Percentiles rank a stretch among this genome's conserved stretches.
These are phyloP conservation scores for Leucaena leucocephala DNA, from an alignment of 306 rosid genomes.

Conservation along the genomic window DNA sequence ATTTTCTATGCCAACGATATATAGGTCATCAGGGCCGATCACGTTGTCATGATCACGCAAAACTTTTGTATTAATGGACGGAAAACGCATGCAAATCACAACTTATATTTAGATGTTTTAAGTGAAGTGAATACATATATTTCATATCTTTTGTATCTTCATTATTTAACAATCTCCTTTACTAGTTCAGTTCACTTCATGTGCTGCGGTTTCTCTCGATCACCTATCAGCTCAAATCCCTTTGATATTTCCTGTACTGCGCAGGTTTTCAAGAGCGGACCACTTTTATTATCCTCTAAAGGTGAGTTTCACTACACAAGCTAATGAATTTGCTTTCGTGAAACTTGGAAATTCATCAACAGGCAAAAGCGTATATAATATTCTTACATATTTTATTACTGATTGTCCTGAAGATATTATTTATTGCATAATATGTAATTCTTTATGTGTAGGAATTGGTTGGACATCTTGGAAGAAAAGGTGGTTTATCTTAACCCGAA, in stretches of 20 bases:
- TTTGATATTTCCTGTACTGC: conserved; percentile 41
- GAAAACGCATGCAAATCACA: neutral
- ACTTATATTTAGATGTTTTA: neutral
- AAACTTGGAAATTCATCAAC: conserved; percentile 12
- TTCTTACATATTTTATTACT: conserved; percentile 7
- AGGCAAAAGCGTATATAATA: conserved; percentile 15
- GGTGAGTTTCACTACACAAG: conserved; percentile 55
- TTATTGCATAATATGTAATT: conserved; percentile 22
- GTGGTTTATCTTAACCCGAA: conserved; percentile 93
- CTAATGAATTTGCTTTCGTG: conserved; percentile 22
- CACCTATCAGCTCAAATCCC: conserved; percentile 15
- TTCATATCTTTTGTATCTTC: neutral
- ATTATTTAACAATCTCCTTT: neutral
- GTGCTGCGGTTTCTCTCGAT: neutral
- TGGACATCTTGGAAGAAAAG: conserved; percentile 99
- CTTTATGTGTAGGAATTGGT: conserved; percentile 72
- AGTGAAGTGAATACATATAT: conserved; percentile 10
- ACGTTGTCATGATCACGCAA: neutral
- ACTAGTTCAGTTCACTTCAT: conserved; percentile 5
- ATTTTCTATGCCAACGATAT: neutral
- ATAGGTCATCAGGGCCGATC: conserved; percentile 2
- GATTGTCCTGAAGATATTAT: conserved; percentile 14
- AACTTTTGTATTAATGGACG: conserved; percentile 2
- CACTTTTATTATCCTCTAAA: conserved; percentile 89
- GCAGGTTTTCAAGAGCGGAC: conserved; percentile 96